Percentiles rank a stretch among this genome's conserved stretches.
Conservation (phyloP, 805 yeast species). For the Wickerhamiella allomyrinae region DNA sequence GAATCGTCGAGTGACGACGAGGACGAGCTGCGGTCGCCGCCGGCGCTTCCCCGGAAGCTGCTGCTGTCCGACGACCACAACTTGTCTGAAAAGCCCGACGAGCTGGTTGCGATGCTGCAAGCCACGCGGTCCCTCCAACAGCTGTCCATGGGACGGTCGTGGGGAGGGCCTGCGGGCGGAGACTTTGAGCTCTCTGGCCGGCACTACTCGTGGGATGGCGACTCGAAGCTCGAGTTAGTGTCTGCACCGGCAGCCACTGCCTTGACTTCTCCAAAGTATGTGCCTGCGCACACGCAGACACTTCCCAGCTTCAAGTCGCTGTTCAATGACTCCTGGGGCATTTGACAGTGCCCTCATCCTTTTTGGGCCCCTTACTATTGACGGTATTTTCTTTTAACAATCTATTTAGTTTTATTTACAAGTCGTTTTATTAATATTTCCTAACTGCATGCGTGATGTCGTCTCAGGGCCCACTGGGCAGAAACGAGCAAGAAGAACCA, state of each 20-base stretch:
- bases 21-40: constrained; percentile 16
- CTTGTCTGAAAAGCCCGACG: constrained; percentile 21
- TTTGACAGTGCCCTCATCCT: neutral
- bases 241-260: too few species aligned
- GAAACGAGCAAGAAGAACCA: too few species aligned
- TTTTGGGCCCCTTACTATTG: neutral
- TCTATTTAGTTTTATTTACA: neutral
- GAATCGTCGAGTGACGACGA: constrained; percentile 14
- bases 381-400: neutral
- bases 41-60: constrained; percentile 23
- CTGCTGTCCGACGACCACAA: constrained; percentile 16
- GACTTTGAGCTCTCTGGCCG: constrained; percentile 28
- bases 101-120: constrained; percentile 27
- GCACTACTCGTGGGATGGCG: constrained; percentile 29
- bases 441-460: too few species aligned
- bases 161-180: constrained; percentile 20
- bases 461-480: too few species aligned
- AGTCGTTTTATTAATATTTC: neutral
- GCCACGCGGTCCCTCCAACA: constrained; percentile 31
- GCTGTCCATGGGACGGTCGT: constrained; percentile 22
- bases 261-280: too few species aligned
- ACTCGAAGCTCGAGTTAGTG: constrained; percentile 17
- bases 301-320: neutral
- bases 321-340: neutral
- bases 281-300: neutral